Base-by-base conservation (phyloP, 345 rosid species). In the Carallia brachiata region DNA sequence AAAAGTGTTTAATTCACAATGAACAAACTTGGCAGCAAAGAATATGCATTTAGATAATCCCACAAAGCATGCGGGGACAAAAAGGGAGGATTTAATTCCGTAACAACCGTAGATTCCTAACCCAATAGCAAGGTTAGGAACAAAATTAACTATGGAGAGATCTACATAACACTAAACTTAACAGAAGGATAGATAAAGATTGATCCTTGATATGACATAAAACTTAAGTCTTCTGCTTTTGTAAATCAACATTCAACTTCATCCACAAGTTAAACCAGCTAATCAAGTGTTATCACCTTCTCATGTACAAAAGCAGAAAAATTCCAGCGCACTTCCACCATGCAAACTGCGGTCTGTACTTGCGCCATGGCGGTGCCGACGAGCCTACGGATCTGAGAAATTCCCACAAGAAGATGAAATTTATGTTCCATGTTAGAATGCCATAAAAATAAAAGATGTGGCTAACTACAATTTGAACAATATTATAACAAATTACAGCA, bases 291-390 rank as follows among this genome's bases (percentile, higher is more conserved):
- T 4, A 1, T 77, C 80, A 85, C 75, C 86, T 78, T 80, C 81
- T 71, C 74, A 73, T 39, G 80, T 78, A 83, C 75, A 83, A 76
- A 71, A 86, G 81, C 52, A 86, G 58, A 59, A 80, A 74, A 69
- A 81, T 53, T 69, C 82, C 89, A 1, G 68, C 78, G 77, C 70
- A 36, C 55, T 81, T 79, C 75, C 82, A 67, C 78, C 79, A 62
- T 15, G 40, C 65, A 60, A 82, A 75, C 73, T 69, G 36, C 44
- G 71, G 64, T 23, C 61, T 71, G 61, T 64, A 58, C 69, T 73
- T 77, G 27, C 55, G 56, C 37, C 62, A 48, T 52, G 76, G 70
- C 17, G 79, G 67, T 70, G 88, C 81, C 4, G 86, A 70, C 2
- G 92, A 86, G 39, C 70, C 64, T 17, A 68, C 77, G 13, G 85